Base-by-base conservation (phyloP, 1,284 basidiomycete species). In the Cutaneotrichosporon sp. region DNA sequence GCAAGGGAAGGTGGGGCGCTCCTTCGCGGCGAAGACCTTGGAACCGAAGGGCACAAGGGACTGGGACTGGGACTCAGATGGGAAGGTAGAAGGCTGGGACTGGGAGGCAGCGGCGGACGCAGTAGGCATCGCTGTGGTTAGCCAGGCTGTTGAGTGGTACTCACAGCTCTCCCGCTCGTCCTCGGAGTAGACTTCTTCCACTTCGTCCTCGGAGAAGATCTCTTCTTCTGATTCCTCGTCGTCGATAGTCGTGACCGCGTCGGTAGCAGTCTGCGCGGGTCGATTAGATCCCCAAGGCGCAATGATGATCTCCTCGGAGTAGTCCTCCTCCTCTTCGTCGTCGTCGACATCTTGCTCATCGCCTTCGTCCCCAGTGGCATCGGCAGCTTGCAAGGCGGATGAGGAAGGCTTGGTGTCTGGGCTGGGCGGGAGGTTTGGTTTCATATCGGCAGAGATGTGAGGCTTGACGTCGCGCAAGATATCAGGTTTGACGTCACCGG, bases 171-270 rank as follows among this genome's bases (percentile, higher is more conserved):
- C 60, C 1, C 62, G 22, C 51, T 53, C 51, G 16, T 53, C 51
- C 6, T 29, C 47, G 14, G 25, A 29, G 7, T 49, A 49, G 2
- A 14, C 47, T 18, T 49, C 47, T n/a, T 49, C 47, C 13, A n/a
- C 51, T 25, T 73, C 71, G 38, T 71, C 69, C 7, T 73, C 71
- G n/a, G 72, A 69, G 47, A 72, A 72, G 14, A 51, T 58, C 29
- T 67, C 58, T 18, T 65, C 58, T 16, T 60, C 60, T 7, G 38
- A 55, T 9, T 54, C 54, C 11, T 54, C 50, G 9, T 51, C 51
- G 16, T 63, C 54, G 4, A n/a, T n/a, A n/a, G n/a, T n/a, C n/a
- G 49, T 18, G 4, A 51, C 43, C 9, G 38, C 24, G 38, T 62
- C 55, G 20, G 63, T 54, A 2, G 67, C 61, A 6, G 58, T 46